Evolutionary conservation across 2,329 filamentous ascomycete species (phyloP), one percentile per base, ranked within the genome.

Genomic region (Ophiostoma piceae): DNA sequence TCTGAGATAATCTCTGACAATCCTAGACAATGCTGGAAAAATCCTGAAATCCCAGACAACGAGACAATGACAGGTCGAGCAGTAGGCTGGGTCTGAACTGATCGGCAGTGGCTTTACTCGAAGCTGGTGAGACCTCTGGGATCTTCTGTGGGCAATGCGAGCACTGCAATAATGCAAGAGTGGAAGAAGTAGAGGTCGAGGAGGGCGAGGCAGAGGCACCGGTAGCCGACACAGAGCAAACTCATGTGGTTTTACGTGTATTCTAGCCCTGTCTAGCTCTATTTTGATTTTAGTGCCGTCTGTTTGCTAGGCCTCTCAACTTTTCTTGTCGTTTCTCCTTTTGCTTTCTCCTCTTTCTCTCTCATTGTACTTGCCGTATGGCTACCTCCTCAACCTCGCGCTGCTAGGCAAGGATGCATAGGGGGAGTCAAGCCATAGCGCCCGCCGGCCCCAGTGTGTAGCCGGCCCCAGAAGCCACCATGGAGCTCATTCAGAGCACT

Each of bases 91-190:
- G 47, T 51, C 47, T 51, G 51, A 26, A 26, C n/a, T 3, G 51
- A 57, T 57, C 51, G 51, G 22, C 51, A 57, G 51, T 14, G 22
- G n/a, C 9, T 57, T 57, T 57, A 57, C 51, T 57, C 7, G 7
- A 57, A 57, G 51, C n/a, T 57, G 51, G 51, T 26, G 51, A 57
- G 51, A 57, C 51, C 19, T 26, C 51, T 57, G 51, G 51, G 51
- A 26, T 57, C 19, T 22, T 26, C 51, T 57, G 51, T 57, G 51
- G 51, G 51, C 51, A 57, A 57, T 22, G 51, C 11, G 51, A 11
- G 51, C 51, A 57, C 51, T 57, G 51, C n/a, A 57, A 57, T 26
- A 57, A 57, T 22, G 51, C 16, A 22, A 22, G 51, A 57, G 51
- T 57, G 16, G 51, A 57, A 57, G n/a, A 57, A 57, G n/a, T 57